Conservation (phyloP, 495 filamentous ascomycete species). For the Hyaloscypha finlandica region DNA sequence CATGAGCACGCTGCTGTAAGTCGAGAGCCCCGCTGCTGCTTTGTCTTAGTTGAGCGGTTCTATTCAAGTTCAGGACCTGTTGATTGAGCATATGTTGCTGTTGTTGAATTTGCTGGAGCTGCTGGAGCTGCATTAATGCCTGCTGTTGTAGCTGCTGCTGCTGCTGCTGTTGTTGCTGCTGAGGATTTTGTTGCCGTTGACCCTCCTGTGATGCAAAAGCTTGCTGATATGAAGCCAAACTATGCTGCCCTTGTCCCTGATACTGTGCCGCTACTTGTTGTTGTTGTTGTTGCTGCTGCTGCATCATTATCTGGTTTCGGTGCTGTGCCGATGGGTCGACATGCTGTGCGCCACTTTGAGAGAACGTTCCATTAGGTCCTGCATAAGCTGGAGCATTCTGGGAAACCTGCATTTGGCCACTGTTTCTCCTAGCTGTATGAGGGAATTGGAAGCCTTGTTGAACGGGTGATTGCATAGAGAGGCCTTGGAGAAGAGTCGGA, state of each 20-base stretch:
- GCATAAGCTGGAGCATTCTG: background rate
- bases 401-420: background rate
- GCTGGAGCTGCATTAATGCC: background rate
- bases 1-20: slow-evolving; percentile 13
- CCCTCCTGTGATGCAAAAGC: background rate
- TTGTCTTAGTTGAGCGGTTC: slow-evolving; percentile 21
- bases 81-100: slow-evolving; percentile 17
- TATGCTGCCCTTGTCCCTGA: slow-evolving; percentile 23
- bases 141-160: slow-evolving; percentile 8
- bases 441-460: slow-evolving; percentile 18
- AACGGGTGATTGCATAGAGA: slow-evolving; percentile 21
- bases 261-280: background rate
- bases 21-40: background rate
- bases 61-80: slow-evolving; percentile 9
- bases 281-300: slow-evolving; percentile 16
- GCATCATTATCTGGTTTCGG: background rate
- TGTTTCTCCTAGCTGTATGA: slow-evolving; percentile 14
- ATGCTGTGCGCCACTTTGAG: background rate
- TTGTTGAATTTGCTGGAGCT: slow-evolving; percentile 3
- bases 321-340: background rate
- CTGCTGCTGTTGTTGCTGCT: slow-evolving; percentile 10
- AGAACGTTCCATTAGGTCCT: background rate
- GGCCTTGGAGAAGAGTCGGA: slow-evolving; percentile 15
- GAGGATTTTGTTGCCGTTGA: slow-evolving; percentile 7
- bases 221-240: slow-evolving; percentile 3